Conservation (phyloP, 495 filamentous ascomycete species). For the Chaetomium tenue region DNA sequence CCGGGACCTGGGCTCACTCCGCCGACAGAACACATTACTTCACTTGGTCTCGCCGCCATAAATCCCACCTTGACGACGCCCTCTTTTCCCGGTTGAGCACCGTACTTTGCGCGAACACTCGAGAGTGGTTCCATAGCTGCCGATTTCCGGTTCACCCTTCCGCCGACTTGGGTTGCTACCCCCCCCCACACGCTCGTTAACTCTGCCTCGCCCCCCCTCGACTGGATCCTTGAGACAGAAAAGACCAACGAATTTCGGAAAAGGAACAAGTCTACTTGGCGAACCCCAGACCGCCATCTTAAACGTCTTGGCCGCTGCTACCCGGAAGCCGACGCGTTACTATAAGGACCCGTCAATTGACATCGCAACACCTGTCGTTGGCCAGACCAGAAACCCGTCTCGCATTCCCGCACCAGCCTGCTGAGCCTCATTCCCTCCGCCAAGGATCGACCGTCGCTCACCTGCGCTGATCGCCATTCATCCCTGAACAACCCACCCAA, state of each 20-base stretch:
- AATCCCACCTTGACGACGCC: slow-evolving; percentile 4
- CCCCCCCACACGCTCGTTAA: slow-evolving; percentile 9
- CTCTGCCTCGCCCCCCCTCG: no score
- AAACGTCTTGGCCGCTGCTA: neutral
- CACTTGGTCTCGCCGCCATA: neutral
- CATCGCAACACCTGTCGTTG: neutral
- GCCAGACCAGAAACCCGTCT: neutral
- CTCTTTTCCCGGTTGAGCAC: neutral
- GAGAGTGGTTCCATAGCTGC: neutral
- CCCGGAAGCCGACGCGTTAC: neutral
- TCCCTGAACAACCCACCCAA: neutral
- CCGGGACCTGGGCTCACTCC: slow-evolving; percentile 21
- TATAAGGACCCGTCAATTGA: neutral
- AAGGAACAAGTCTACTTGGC: neutral
- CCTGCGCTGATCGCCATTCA: neutral
- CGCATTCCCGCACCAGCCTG: neutral
- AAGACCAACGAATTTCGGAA: neutral
- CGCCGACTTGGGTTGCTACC: slow-evolving; percentile 8
- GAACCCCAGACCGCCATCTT: neutral
- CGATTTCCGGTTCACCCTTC: neutral
- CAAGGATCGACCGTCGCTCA: neutral
- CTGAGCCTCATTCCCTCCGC: neutral
- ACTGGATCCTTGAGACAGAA: neutral
- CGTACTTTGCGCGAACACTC: neutral
- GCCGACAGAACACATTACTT: neutral